Base-by-base conservation (phyloP, 805 yeast species). In the Starmerella bacillaris region DNA sequence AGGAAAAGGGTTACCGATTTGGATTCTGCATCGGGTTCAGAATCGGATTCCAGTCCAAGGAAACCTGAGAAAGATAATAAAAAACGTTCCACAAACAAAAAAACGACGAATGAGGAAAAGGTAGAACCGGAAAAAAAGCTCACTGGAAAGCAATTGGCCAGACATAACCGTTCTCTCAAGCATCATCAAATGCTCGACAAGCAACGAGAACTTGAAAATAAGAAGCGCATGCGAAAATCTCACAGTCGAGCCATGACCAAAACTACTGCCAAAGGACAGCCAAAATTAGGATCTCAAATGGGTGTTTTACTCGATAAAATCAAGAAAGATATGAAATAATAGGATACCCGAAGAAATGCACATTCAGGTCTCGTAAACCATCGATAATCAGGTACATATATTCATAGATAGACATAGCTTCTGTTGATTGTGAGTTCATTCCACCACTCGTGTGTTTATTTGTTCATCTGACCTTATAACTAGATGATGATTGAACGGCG, bases 251-350 rank as follows among this genome's bases (percentile, higher is more conserved):
- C 48, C 17, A 45, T 74, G 34, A 57, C 63, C 6, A 61, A 65
- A 38, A 72, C 61, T 41, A 84, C 93, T 1, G 63, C 63, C 47
- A 51, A 60, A 3, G 96, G 96, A 0, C 96, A 84, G 54, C 95
- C 95, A 2, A 56, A 70, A 30, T 79, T 84, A 86, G 94, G 82
- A 0, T 92, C 94, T 12, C 69, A 92, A 55, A 79, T 84, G 38
- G 74, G 71, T 37, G 69, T 72, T 46, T 59, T 84, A 30, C 61
- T 84, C 33, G 89, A 77, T 36, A 79, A 82, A 54, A 78, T 84
- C 41, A 72, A 69, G 49, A 43, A 48, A 28, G 15, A 37, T 16
- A 6, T n/a, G n/a, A n/a, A n/a, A n/a, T n/a, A n/a, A n/a, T n/a
- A n/a, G n/a, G n/a, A n/a, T n/a, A n/a, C n/a, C n/a, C n/a, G n/a